Conservation (phyloP, 257 asterid species). For the Jaltomata sinuosa region DNA sequence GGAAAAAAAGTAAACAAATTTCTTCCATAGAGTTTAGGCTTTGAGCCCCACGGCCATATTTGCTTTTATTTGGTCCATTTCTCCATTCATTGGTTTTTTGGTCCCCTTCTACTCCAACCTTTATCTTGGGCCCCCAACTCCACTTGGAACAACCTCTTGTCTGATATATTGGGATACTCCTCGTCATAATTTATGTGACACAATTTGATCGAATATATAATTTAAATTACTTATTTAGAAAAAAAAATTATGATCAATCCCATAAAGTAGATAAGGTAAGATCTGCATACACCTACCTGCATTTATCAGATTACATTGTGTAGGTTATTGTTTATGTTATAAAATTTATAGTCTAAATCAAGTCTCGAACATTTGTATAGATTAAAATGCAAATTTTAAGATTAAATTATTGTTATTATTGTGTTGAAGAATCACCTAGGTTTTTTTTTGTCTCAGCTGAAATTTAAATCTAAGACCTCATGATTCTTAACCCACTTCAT, state of each 20-base stretch:
- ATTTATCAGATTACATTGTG: too few relatives aligned
- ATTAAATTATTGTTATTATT: neutral
- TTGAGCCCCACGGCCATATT: neutral
- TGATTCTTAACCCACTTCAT: too few relatives aligned
- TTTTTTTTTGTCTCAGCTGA: too few relatives aligned
- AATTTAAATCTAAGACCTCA: too few relatives aligned
- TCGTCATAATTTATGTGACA: neutral
- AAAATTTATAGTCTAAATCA: neutral
- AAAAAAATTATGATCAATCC: too few relatives aligned
- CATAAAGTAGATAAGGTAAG: too few relatives aligned
- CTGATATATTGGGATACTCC: neutral
- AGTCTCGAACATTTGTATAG: neutral
- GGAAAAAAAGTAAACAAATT: neutral
- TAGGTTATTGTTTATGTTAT: neutral
- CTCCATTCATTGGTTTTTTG: neutral
- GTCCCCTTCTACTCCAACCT: neutral
- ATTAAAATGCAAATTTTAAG: neutral
- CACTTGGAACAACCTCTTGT: neutral
- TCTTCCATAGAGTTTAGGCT: neutral
- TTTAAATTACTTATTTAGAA: too few relatives aligned
- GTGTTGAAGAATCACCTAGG: too few relatives aligned
- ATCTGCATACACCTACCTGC: too few relatives aligned
- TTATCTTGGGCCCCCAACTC: neutral
- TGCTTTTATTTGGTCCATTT: slow-evolving; percentile 2
- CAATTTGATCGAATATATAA: too few relatives aligned